These are phyloP conservation scores for Aphanomyces invadans DNA, from an alignment of 352 stramenopile species.

Conservation along the genomic window DNA sequence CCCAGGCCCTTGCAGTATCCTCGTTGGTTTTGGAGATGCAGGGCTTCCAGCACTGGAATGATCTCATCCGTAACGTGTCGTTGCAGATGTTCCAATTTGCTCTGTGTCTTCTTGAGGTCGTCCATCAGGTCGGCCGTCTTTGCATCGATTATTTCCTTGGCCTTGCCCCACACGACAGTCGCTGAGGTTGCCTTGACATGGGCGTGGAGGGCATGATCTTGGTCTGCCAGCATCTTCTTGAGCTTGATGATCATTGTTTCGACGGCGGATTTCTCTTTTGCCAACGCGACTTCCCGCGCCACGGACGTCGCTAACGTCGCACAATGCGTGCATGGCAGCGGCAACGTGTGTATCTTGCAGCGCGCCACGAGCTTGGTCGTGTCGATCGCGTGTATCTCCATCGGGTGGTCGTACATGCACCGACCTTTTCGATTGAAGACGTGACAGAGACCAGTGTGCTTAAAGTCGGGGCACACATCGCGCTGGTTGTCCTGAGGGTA, in stretches of 20 bases:
- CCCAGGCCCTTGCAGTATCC: slow-evolving; percentile 40
- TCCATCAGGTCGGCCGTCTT: slow-evolving; percentile 33
- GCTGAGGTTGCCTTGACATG: slow-evolving; percentile 29
- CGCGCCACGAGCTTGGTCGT: slow-evolving; percentile 34
- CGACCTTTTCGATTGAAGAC: slow-evolving; percentile 56
- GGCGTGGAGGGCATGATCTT: slow-evolving; percentile 28
- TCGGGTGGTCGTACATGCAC: slow-evolving; percentile 53
- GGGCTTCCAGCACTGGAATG: neutral
- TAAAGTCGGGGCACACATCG: slow-evolving; percentile 47
- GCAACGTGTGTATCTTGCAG: slow-evolving; percentile 46
- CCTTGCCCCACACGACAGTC: slow-evolving; percentile 46
- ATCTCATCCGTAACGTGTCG: slow-evolving; percentile 20
- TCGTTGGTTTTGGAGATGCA: slow-evolving; percentile 30
- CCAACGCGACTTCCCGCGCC: slow-evolving; percentile 26
- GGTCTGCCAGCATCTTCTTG: slow-evolving; percentile 37
- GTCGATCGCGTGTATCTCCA: slow-evolving; percentile 47
- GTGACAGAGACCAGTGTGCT: slow-evolving; percentile 38
- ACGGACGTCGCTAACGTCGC: slow-evolving; percentile 32
- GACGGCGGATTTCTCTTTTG: slow-evolving; percentile 26
- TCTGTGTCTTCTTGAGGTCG: neutral
- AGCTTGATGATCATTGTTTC: slow-evolving; percentile 32
- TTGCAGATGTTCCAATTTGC: slow-evolving; percentile 23
- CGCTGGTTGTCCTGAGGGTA: slow-evolving; percentile 33
- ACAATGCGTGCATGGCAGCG: slow-evolving; percentile 53
- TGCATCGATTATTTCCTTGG: slow-evolving; percentile 42